Evolutionary conservation across 148 eudicot genomes (phyloP).

Genomic region (Persicaria maculosa): DNA sequence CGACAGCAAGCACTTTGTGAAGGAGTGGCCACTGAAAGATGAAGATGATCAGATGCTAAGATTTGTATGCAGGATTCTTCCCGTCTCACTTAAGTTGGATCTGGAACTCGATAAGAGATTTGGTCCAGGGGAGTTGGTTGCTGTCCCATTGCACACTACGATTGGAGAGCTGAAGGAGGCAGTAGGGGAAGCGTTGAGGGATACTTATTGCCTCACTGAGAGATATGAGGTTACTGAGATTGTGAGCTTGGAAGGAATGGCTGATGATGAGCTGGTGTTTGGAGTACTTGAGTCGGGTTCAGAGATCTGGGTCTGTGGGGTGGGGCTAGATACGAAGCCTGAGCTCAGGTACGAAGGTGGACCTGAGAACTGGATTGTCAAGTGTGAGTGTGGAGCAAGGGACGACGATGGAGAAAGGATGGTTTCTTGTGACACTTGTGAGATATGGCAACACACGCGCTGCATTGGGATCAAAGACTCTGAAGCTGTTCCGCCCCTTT

Average conservation of each 20-base stretch:
- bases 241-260: constrained; percentile 24
- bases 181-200: constrained; percentile 48
- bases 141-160: constrained; percentile 55
- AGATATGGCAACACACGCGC: constrained; percentile 79
- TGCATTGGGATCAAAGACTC: constrained; percentile 70
- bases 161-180: constrained; percentile 49
- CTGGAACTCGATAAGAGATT: constrained; percentile 15
- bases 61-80: constrained; percentile 42
- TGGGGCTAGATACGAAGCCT: constrained; percentile 30
- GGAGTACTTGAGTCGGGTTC: constrained; percentile 59
- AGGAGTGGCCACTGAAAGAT: constrained; percentile 71
- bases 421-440: constrained; percentile 88
- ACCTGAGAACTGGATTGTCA: constrained; percentile 63
- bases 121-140: constrained; percentile 39
- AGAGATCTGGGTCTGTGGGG: constrained; percentile 39
- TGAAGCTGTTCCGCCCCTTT: constrained; percentile 63
- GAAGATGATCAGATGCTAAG: constrained; percentile 46
- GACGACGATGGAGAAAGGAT: constrained; percentile 98
- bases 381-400: constrained; percentile 68
- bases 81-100: constrained; percentile 28
- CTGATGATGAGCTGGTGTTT: constrained; percentile 52
- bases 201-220: constrained; percentile 59
- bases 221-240: constrained; percentile 32
- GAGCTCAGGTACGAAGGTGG: constrained; percentile 64
- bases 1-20: constrained; percentile 63